A percentile compares a stretch with the other conserved stretches of the same genome.
These are phyloP conservation scores for Ceratocystis variospora DNA, from an alignment of 2,329 filamentous ascomycete species.

Conservation along the genomic window DNA sequence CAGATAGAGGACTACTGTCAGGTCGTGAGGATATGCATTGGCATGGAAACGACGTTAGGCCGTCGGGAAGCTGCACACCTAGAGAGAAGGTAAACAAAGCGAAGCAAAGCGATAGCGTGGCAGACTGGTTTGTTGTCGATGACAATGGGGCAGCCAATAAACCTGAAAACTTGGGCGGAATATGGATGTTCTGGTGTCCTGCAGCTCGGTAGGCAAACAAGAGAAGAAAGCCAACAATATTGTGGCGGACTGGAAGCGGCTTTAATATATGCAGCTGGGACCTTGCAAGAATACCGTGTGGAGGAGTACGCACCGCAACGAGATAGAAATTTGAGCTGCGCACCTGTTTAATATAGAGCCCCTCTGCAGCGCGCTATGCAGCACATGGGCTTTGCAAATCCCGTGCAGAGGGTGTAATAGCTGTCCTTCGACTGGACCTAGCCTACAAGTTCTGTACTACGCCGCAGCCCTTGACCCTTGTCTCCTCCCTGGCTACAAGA, in stretches of 20 bases:
- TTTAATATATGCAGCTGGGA: not conserved
- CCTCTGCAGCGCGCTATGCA: too few species aligned
- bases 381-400: too few species aligned
- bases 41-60: not conserved
- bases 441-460: too few species aligned
- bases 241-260: not conserved
- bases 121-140: not conserved
- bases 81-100: not conserved
- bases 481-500: not conserved
- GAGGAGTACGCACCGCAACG: not conserved
- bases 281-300: not conserved
- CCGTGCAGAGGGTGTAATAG: too few species aligned
- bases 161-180: not conserved
- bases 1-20: not conserved
- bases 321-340: too few species aligned
- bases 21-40: not conserved
- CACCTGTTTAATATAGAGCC: too few species aligned
- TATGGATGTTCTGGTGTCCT: not conserved
- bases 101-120: not conserved
- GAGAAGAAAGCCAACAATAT: not conserved
- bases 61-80: not conserved
- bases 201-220: not conserved
- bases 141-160: too few species aligned
- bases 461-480: too few species aligned
- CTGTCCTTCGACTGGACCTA: too few species aligned